These are phyloP conservation scores for Malus hybrid DNA, from an alignment of 331 rosid genomes.

Conservation along the genomic window DNA sequence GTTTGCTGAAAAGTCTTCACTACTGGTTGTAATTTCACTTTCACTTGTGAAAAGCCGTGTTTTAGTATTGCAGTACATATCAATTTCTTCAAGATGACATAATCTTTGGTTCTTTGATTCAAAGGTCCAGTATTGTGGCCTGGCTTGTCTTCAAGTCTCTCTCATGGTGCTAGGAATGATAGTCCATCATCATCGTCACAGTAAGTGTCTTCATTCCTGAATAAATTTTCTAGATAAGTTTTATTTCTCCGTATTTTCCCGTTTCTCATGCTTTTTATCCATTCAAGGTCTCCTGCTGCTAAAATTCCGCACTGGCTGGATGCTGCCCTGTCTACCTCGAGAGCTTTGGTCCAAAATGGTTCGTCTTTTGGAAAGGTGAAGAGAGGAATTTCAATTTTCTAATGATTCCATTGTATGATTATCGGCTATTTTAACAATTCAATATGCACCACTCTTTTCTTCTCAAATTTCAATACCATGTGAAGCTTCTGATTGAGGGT, in stretches of 20 bases:
- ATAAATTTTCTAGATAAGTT: neutral
- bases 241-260: neutral
- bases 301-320: constrained; percentile 41
- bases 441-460: neutral
- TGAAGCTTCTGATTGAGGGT: constrained; percentile 4
- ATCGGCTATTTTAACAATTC: neutral
- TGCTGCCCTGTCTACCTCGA: constrained; percentile 24
- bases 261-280: constrained; percentile 7
- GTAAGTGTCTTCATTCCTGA: constrained; percentile 30
- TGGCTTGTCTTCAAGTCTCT: constrained; percentile 32
- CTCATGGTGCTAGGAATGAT: constrained; percentile 15
- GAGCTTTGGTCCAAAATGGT: constrained; percentile 27
- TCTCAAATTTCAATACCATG: neutral
- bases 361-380: constrained; percentile 45
- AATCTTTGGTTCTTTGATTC: neutral
- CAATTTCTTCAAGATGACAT: neutral
- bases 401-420: neutral
- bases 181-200: constrained; percentile 18
- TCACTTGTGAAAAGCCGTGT: neutral
- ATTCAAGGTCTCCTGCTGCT: constrained; percentile 38
- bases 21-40: neutral
- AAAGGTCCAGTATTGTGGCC: constrained; percentile 62
- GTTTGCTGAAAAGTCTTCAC: constrained; percentile 8
- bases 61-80: neutral
- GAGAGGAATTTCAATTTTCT: neutral